phyloP scores from a whole-genome alignment of 1,284 basidiomycete genomes.

The Tilletia setariae region DNA sequence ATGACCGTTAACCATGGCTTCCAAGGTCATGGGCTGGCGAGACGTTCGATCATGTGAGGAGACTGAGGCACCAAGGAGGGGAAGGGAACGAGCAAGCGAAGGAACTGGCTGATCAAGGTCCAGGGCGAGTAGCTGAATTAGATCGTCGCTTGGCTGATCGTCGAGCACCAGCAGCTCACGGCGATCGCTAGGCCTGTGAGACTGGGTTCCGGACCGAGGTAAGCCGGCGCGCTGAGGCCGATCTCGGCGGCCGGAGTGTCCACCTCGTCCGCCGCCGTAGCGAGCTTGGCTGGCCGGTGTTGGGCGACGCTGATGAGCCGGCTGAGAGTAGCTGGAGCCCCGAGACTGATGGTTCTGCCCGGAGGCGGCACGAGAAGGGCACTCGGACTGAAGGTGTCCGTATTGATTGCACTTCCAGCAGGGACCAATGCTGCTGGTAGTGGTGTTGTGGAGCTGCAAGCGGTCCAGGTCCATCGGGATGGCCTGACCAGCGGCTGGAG shows the following conservation, averaged over 20 bases:
- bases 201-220: too few species aligned
- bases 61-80: neutral
- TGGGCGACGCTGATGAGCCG: neutral
- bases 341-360: neutral
- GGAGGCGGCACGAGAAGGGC: too few species aligned
- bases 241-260: too few species aligned
- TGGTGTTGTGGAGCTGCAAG: neutral
- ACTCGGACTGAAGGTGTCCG: neutral
- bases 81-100: neutral
- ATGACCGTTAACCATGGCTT: neutral
- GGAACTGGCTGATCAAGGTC: neutral
- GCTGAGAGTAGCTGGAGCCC: neutral
- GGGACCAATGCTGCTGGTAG: neutral
- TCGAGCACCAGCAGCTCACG: too few species aligned
- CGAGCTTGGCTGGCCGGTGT: neutral
- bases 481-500: too few species aligned
- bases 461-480: neutral
- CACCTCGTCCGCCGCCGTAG: too few species aligned
- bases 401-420: neutral
- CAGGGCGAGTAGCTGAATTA: neutral
- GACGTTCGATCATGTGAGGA: neutral
- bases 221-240: too few species aligned
- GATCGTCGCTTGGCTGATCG: neutral
- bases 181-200: too few species aligned
- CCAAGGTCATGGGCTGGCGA: neutral